Evolutionary conservation across 2,329 filamentous ascomycete genomes (phyloP), one percentile per base, ranked within the genome.

Genomic region (Penicillium crustosum): DNA sequence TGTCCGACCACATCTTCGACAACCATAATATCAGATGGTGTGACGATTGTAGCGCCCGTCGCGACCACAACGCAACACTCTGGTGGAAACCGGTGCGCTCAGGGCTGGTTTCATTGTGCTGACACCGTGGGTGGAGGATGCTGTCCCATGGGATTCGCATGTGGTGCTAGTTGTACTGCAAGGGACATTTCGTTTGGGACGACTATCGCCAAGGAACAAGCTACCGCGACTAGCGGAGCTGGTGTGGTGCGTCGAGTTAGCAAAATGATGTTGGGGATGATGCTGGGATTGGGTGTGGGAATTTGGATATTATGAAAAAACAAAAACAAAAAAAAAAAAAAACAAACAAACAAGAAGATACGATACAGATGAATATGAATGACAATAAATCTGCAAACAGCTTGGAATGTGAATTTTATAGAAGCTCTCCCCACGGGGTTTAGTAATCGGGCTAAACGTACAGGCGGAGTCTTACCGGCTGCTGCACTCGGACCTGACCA

Each of bases 141-240:
- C 73, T 97, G 93, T 79, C 92, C 92, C 0, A 82, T 76, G 42
- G 90, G 90, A 2, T 96, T 88, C 73, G 75, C 74, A 4, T 96
- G 91, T 74, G 91, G 89, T 1, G 81, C 81, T 21, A 91, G 87
- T 71, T 95, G 91, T 75, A 87, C 86, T 31, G 82, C 85, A 6
- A 77, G 75, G 8, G 73, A 65, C 17, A 78, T 77, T 49, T 80
- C 79, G 8, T 78, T 80, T 45, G 87, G 83, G n/a, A 82, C 77
- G 7, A 84, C 82, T 29, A 71, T 78, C 13, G 74, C 71, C 5
- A 79, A 79, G 62, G 68, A 70, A 49, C 62, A 71, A 55, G 63
- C 65, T 8, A 53, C 50, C 3, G 45, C 31, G 31, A 67, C 61
- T 27, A 57, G 43, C 13, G 43, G 35, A 29, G 55, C 31, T 35